These are phyloP conservation scores for Diaporthe destruens DNA, from an alignment of 2,329 filamentous ascomycete species.

Conservation along the genomic window DNA sequence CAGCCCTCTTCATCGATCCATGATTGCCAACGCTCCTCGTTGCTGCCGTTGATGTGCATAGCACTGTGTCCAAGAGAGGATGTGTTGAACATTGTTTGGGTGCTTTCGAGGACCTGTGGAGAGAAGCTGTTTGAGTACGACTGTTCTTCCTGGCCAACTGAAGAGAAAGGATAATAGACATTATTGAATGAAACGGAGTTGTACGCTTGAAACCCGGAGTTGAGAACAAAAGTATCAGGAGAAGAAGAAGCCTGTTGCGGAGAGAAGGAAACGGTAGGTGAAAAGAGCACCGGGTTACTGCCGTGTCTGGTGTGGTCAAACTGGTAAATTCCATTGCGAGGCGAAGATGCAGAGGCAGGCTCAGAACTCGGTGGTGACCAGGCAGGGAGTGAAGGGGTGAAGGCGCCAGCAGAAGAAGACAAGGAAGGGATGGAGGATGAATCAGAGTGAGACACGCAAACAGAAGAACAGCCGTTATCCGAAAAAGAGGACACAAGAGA, in stretches of 20 bases:
- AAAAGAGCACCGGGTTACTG: constrained; percentile 35
- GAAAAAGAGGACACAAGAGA: constrained; percentile 50
- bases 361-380: constrained; percentile 38
- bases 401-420: constrained; percentile 41
- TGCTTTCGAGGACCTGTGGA: constrained; percentile 49
- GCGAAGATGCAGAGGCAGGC: constrained; percentile 36
- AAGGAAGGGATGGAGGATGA: constrained; percentile 45
- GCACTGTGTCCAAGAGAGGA: constrained; percentile 42
- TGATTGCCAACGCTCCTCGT: constrained; percentile 59
- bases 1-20: constrained; percentile 67
- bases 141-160: constrained; percentile 43
- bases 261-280: constrained; percentile 37
- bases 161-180: constrained; percentile 44
- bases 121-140: constrained; percentile 49
- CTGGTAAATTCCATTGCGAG: constrained; percentile 21
- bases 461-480: constrained; percentile 49
- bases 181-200: constrained; percentile 40
- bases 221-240: constrained; percentile 39
- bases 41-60: constrained; percentile 42
- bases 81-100: constrained; percentile 46
- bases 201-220: constrained; percentile 36
- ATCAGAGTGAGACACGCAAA: constrained; percentile 44
- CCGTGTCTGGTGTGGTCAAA: constrained; percentile 35
- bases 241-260: constrained; percentile 41
- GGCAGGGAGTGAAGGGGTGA: constrained; percentile 35